These are phyloP conservation scores for Quercus phellos DNA, from an alignment of 331 rosid species.

Conservation along the genomic window DNA sequence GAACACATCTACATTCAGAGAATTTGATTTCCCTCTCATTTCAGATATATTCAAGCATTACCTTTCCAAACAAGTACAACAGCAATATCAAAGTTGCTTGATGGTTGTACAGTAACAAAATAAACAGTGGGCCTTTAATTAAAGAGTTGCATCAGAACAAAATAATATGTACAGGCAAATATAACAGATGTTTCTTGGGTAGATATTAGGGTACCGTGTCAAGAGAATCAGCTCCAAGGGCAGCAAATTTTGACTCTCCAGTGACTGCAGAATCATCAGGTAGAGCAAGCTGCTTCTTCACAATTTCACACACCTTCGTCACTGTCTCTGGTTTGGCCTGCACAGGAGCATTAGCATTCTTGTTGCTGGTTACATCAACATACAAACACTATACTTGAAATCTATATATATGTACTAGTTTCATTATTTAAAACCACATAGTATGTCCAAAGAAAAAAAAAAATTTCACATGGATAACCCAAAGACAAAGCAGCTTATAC, in stretches of 20 bases:
- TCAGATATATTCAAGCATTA: not conserved
- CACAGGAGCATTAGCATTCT: slow-evolving; percentile 2
- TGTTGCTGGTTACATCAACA: not conserved
- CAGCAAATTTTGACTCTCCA: slow-evolving; percentile 65
- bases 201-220: slow-evolving; percentile 53
- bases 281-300: slow-evolving; percentile 79
- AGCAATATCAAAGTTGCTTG: no score
- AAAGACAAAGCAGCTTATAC: not conserved
- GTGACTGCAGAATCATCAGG: slow-evolving; percentile 38
- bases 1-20: not conserved
- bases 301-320: slow-evolving; percentile 58
- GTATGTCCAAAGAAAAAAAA: not conserved
- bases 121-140: not conserved
- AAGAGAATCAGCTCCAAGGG: slow-evolving; percentile 89
- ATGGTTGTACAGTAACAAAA: not conserved
- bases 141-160: not conserved
- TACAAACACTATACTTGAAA: not conserved
- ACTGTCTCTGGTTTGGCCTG: slow-evolving; percentile 87
- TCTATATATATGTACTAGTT: not conserved
- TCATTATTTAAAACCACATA: not conserved
- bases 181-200: not conserved
- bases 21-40: not conserved
- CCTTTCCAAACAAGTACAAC: no score
- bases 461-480: not conserved
- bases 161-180: not conserved